Evolutionary conservation across 164 flowering plant genomes (phyloP).

Genomic region (Houttuynia cordata): DNA sequence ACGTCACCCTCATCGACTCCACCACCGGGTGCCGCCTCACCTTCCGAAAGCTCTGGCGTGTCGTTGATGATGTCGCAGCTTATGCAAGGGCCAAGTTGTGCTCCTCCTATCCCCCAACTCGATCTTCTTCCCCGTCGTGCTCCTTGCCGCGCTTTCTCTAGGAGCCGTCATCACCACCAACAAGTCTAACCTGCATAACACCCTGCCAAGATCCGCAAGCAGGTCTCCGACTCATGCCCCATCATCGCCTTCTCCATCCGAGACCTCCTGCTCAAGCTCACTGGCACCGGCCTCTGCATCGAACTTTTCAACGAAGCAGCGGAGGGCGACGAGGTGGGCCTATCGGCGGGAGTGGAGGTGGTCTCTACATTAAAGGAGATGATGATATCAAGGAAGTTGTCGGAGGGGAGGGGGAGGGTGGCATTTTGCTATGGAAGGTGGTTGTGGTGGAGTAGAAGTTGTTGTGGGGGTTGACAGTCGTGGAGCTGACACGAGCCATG

Average conservation of each 20-base stretch:
- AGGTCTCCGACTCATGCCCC: no score
- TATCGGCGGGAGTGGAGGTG: no score
- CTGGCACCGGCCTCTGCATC: slow-evolving; percentile 33
- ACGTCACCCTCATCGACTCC: slow-evolving; percentile 72
- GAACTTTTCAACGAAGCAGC: slow-evolving; percentile 29
- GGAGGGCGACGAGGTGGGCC: not conserved
- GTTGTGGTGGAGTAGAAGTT: no score
- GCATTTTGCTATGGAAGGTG: no score
- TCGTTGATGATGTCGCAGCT: slow-evolving; percentile 55
- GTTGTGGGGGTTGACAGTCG: no score
- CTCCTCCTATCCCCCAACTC: slow-evolving; percentile 85
- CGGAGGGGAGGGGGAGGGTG: no score
- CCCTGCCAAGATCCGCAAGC: no score
- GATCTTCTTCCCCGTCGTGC: slow-evolving; percentile 65
- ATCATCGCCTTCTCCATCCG: no score
- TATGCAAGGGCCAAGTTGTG: slow-evolving; percentile 73
- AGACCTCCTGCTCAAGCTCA: slow-evolving; percentile 59
- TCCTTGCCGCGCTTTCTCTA: slow-evolving; percentile 57
- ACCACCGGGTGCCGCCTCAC: slow-evolving; percentile 55
- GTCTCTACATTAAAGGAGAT: slow-evolving; percentile 26
- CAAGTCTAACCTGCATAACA: no score
- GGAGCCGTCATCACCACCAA: no score
- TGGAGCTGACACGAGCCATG: no score
- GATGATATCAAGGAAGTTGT: slow-evolving; percentile 34
- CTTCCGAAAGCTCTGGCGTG: slow-evolving; percentile 49